Conservation (phyloP, 345 rosid species). For the Brassica incana region DNA sequence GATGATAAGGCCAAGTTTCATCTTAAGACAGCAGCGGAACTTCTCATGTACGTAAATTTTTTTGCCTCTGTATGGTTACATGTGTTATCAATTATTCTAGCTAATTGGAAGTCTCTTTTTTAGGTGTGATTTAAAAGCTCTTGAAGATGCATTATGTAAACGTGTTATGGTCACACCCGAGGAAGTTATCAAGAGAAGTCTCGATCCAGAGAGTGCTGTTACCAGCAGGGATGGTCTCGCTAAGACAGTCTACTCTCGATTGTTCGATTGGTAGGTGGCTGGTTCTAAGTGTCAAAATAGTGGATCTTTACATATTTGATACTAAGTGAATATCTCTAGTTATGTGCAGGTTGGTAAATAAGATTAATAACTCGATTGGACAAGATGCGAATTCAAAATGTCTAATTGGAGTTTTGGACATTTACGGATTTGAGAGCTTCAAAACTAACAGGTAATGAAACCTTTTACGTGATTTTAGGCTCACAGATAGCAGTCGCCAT, state of each 20-base stretch:
- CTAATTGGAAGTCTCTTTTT: neutral
- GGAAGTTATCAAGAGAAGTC: conserved; percentile 15
- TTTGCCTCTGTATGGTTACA: neutral
- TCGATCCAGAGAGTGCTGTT: neutral
- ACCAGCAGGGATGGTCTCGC: conserved; percentile 8
- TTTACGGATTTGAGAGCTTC: conserved; percentile 16
- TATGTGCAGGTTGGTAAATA: conserved; percentile 8
- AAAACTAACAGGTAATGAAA: conserved; percentile 8
- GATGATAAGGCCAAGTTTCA: conserved; percentile 10
- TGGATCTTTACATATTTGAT: neutral
- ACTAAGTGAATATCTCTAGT: neutral
- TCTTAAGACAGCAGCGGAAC: neutral
- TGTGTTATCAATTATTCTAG: neutral
- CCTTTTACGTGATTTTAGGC: neutral
- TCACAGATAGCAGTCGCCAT: neutral
- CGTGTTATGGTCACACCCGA: conserved; percentile 21
- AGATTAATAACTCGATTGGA: neutral
- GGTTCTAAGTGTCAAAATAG: neutral
- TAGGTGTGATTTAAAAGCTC: conserved; percentile 1
- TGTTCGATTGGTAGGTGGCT: conserved; percentile 16
- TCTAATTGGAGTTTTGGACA: conserved; percentile 13
- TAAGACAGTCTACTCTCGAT: conserved; percentile 1
- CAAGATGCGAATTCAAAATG: conserved; percentile 1
- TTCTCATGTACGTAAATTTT: neutral
- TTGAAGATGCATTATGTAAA: conserved; percentile 7